Evolutionary conservation across 177 flowering plant genomes (phyloP), one percentile per base, ranked within the genome.

Genomic region (Telopea speciosissima): DNA sequence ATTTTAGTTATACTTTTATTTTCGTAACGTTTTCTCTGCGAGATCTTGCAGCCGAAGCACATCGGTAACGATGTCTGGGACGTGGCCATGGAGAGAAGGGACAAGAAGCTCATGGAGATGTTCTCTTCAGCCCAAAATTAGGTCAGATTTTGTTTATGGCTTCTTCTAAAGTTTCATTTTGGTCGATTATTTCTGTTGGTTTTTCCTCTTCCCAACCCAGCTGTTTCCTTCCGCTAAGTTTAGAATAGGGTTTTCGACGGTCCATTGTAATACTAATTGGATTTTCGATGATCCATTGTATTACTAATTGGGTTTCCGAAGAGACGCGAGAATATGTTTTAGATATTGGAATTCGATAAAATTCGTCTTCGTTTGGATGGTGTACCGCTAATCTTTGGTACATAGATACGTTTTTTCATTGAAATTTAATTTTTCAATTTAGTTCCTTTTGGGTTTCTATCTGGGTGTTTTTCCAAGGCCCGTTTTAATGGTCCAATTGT

Each of bases 21-120:
- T 6, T 31, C 16, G 8, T 26, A 13, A 10, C 22, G n/a, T 17
- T 52, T 70, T 64, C 40, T 54, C 3, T 42, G 24, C 6, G 26
- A 19, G 8, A 24, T 24, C 24, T 74, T 62, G 68, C 87, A 94
- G 94, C 99, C 99, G n/a, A 96, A 96, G 91, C 99, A 95, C 80
- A 83, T 95, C 58, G 99, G 99, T 1, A 86, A 86, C 70, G 99
- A 95, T 71, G 64, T 85, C 76, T 96, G 98, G 98, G 99, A 96
- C 60, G 92, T 85, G 17, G 96, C 98, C 22, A 93, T 96, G 97
- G 99, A 96, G 68, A 81, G 87, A 71, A 83, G 99, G 79, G 99
- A 96, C 83, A 91, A 96, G 84, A 91, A 87, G 84, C 77, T 95
- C 74, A 33, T 88, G 68, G 93, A 89, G 73, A 64, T 75, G 14